Evolutionary conservation across 163 green algal species (phyloP), one percentile per base, ranked within the genome.

Genomic region (Chlamydomonas reinhardtii): DNA sequence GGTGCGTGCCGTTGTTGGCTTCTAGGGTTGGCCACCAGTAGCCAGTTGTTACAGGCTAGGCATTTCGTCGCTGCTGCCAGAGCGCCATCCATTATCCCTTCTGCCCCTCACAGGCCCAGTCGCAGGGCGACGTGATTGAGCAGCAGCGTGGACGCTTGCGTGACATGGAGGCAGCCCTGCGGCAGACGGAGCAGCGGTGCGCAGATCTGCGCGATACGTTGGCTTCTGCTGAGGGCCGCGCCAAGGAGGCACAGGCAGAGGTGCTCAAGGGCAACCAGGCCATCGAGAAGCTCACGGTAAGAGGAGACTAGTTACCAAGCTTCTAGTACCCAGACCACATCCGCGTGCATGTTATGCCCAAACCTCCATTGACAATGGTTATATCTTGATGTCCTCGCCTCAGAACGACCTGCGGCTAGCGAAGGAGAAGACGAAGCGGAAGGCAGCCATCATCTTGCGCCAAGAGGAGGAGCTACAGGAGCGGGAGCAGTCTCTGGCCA

Each of bases 351-450:
- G n/a, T n/a, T n/a, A n/a, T n/a, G 24, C n/a, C 48, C 4, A 9
- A 70, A 3, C 22, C 31, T 11, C 4, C 5, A 1, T 54, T 39
- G 74, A 16, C 25, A 0, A 32, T 48, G 31, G 43, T 31, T 17
- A 11, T 15, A 11, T 19, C 12, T 76, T 17, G 24, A 39, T 68
- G 20, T 54, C 77, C 66, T 9, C 48, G 19, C 29, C 29, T 37
- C 90, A 94, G 91, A 93, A 56, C 12, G 94, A 97, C 48, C 73
- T 97, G 75, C 88, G 89, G 25, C 43, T 94, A 61, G 74, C 81
- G 4, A 94, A 93, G 71, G 94, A 97, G 83, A 98, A 97, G 90
- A 64, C 92, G 16, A 94, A 94, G 88, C 92, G 96, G 70, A 97
- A 97, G 82, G 73, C 93, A 22, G 93, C 94, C 43, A 96, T 98